Percentiles rank a stretch among this genome's conserved stretches.
phyloP scores from a whole-genome alignment of 1,284 basidiomycete genomes.

The Melampsora larici-populina region DNA sequence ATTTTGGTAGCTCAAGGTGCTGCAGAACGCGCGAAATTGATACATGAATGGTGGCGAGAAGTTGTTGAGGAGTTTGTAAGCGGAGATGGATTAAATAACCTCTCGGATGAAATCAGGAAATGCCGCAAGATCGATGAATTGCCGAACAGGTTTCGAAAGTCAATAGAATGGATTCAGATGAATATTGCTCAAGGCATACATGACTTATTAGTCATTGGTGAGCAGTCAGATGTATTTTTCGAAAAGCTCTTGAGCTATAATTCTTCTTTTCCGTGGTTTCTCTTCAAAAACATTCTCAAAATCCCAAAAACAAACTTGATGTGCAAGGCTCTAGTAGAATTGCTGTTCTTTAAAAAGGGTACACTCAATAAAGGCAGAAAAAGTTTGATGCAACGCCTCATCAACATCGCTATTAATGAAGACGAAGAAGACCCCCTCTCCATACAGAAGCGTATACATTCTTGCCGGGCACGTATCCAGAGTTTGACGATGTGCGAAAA shows the following conservation, averaged over 20 bases:
- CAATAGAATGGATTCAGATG: constrained; percentile 43
- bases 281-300: constrained; percentile 46
- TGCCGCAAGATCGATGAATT: constrained; percentile 44
- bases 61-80: constrained; percentile 47
- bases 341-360: constrained; percentile 45
- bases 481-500: constrained; percentile 48
- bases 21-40: constrained; percentile 44
- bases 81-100: constrained; percentile 46
- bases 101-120: constrained; percentile 45
- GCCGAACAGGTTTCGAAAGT: constrained; percentile 46
- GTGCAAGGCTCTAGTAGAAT: constrained; percentile 46
- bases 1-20: constrained; percentile 45
- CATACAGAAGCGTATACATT: constrained; percentile 45
- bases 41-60: constrained; percentile 43
- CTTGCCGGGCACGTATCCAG: constrained; percentile 45
- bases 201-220: constrained; percentile 44
- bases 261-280: constrained; percentile 47
- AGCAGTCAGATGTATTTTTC: constrained; percentile 46
- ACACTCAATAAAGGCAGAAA: constrained; percentile 44
- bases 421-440: constrained; percentile 46
- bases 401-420: constrained; percentile 36
- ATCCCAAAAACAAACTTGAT: constrained; percentile 46
- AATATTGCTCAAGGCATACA: constrained; percentile 46
- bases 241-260: constrained; percentile 46
- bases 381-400: constrained; percentile 47